A percentile compares a stretch with the other conserved stretches of the same genome.
phyloP scores from a whole-genome alignment of 768 basidiomycete genomes.

The Boletus rex-veris region DNA sequence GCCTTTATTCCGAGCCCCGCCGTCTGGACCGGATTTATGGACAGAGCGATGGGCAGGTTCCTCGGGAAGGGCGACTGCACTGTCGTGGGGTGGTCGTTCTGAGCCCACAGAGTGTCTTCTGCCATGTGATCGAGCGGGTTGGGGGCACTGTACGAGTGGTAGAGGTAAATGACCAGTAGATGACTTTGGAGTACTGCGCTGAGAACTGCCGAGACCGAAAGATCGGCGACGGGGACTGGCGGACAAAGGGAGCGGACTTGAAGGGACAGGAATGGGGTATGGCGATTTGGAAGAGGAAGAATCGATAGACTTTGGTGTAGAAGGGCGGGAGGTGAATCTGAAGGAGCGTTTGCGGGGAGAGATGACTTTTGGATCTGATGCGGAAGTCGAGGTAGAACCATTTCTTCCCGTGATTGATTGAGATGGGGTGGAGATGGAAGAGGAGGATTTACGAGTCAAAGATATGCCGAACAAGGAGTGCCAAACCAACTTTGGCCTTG shows the following conservation, averaged over 20 bases:
- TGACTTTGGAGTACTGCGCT: conserved; percentile 29
- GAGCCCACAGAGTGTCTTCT: conserved; percentile 30
- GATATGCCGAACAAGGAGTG: conserved; percentile 29
- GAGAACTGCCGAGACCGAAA: conserved; percentile 29
- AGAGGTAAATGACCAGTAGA: conserved; percentile 28
- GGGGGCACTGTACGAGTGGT: conserved; percentile 13
- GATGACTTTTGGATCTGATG: conserved; percentile 12
- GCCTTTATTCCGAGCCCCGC: conserved; percentile 22
- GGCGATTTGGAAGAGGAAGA: conserved; percentile 17
- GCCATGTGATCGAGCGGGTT: conserved; percentile 19
- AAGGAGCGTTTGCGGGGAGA: conserved; percentile 32
- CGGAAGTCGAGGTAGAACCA: conserved; percentile 21
- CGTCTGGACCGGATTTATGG: conserved; percentile 15
- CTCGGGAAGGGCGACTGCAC: conserved; percentile 32
- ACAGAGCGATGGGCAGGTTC: conserved; percentile 12
- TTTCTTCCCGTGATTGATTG: conserved; percentile 23
- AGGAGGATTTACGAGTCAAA: conserved; percentile 26
- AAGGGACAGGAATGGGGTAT: conserved; percentile 27
- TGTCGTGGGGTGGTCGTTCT: conserved; percentile 31
- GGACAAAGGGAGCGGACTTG: conserved; percentile 30
- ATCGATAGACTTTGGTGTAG: conserved; percentile 27
- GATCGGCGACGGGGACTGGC: conserved; percentile 34
- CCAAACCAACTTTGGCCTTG: conserved; percentile 20
- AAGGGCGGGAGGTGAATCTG: conserved; percentile 28
- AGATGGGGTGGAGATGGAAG: conserved; percentile 16